Percentiles rank a stretch among this genome's conserved stretches.
Conservation (phyloP, 768 basidiomycete genomes). For the Suillus plorans region DNA sequence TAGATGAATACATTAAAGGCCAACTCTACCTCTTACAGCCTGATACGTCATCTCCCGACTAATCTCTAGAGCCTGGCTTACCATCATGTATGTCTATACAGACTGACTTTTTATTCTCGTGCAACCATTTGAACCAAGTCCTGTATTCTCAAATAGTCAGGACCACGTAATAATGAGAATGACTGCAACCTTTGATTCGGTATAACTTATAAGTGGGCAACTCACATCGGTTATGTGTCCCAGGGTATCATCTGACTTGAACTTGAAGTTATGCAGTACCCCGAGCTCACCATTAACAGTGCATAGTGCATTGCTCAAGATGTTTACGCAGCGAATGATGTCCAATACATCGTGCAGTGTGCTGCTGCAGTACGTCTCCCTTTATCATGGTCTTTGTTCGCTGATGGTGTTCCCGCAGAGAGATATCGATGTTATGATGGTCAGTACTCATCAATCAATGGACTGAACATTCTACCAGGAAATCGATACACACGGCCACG, state of each 20-base stretch:
- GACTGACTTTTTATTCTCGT: neutral
- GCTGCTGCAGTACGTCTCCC: conserved; percentile 31
- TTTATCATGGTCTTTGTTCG: neutral
- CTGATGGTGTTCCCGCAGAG: conserved; percentile 7
- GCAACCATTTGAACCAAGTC: neutral
- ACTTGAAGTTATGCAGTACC: neutral
- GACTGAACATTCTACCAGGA: no score
- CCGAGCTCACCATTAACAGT: conserved; percentile 40
- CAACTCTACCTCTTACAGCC: neutral
- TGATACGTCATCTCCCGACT: neutral
- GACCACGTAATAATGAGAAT: neutral
- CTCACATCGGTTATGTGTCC: no score
- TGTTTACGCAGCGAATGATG: conserved; percentile 42
- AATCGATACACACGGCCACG: no score
- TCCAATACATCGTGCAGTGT: conserved; percentile 53
- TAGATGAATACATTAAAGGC: conserved; percentile 30
- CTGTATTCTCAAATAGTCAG: neutral
- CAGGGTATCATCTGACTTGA: conserved; percentile 13
- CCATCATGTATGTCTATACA: neutral
- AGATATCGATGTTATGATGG: no score
- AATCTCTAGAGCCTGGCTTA: neutral
- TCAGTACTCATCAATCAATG: conserved; percentile 15
- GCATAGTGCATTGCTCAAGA: conserved; percentile 34
- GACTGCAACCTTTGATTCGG: neutral
- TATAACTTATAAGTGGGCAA: neutral